Evolutionary conservation across 2,329 filamentous ascomycete genomes (phyloP).

Genomic region (Fusarium subglutinans): DNA sequence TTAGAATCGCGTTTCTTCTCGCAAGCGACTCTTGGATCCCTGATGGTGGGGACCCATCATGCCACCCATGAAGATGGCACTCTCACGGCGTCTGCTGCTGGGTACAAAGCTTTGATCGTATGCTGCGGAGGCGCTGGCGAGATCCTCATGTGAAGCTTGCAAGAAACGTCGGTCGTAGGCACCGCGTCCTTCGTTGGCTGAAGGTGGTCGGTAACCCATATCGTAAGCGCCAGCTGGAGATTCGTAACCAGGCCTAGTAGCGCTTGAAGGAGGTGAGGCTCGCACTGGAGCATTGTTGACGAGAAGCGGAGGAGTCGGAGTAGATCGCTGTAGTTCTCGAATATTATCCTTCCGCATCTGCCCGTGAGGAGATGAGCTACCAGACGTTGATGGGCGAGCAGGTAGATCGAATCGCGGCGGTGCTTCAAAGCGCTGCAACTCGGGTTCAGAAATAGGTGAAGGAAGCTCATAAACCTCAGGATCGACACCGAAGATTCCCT

Average conservation of each 20-base stretch:
- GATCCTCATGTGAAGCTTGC: conserved; percentile 41
- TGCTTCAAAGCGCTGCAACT: conserved; percentile 47
- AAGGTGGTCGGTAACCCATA: conserved; percentile 47
- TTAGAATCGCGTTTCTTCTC: conserved; percentile 63
- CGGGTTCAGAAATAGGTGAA: conserved; percentile 53
- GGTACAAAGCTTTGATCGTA: conserved; percentile 56
- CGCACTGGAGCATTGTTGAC: conserved; percentile 46
- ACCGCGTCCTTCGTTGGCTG: conserved; percentile 41
- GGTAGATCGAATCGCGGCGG: conserved; percentile 48
- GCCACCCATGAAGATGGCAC: conserved; percentile 65
- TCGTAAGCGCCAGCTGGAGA: conserved; percentile 56
- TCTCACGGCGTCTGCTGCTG: conserved; percentile 65
- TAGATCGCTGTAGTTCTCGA: conserved; percentile 45
- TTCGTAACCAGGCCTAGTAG: conserved; percentile 54
- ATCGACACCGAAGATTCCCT: conserved; percentile 80
- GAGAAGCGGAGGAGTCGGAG: conserved; percentile 63
- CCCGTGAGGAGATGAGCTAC: conserved; percentile 61
- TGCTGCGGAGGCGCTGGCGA: conserved; percentile 33
- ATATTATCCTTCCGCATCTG: conserved; percentile 52
- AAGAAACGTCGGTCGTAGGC: conserved; percentile 52
- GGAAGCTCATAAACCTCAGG: conserved; percentile 71
- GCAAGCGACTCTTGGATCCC: conserved; percentile 61
- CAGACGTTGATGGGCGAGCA: conserved; percentile 60
- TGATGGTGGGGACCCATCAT: conserved; percentile 60
- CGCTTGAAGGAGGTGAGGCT: conserved; percentile 56